Evolutionary conservation across 805 yeast genomes (phyloP).

Genomic region (Nakazawaea anatomiae): DNA sequence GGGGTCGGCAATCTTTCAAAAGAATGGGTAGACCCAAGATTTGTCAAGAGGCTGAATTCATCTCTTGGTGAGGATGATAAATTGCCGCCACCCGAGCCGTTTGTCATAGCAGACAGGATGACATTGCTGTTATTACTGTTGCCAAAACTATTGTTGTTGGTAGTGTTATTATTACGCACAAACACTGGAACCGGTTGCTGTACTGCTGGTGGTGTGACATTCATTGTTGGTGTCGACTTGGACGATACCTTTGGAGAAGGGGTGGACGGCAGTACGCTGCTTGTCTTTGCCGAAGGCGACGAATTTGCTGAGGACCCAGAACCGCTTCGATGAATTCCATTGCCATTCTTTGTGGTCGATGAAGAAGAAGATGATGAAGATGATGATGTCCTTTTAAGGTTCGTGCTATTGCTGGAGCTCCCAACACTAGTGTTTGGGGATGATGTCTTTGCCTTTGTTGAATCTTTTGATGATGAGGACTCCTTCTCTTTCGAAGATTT

Average conservation of each 20-base stretch:
- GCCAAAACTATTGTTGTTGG: constrained; percentile 6
- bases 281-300: background rate
- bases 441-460: constrained; percentile 20
- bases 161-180: constrained; percentile 7
- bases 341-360: background rate
- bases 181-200: constrained; percentile 13
- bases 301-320: constrained; percentile 8
- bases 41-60: constrained; percentile 10
- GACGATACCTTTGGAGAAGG: constrained; percentile 4
- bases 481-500: background rate
- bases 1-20: constrained; percentile 56
- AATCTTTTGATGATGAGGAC: constrained; percentile 12
- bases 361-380: background rate
- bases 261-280: constrained; percentile 1
- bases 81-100: constrained; percentile 8
- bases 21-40: constrained; percentile 42
- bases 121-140: constrained; percentile 10
- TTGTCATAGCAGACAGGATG: background rate
- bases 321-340: constrained; percentile 10
- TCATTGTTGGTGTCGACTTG: constrained; percentile 5
- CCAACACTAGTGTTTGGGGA: background rate
- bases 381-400: background rate
- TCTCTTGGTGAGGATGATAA: constrained; percentile 4
- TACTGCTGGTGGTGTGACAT: constrained; percentile 11
- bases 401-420: background rate